These are phyloP conservation scores for Candida dubliniensis DNA, from an alignment of 1,139 yeast genomes.

Conservation along the genomic window DNA sequence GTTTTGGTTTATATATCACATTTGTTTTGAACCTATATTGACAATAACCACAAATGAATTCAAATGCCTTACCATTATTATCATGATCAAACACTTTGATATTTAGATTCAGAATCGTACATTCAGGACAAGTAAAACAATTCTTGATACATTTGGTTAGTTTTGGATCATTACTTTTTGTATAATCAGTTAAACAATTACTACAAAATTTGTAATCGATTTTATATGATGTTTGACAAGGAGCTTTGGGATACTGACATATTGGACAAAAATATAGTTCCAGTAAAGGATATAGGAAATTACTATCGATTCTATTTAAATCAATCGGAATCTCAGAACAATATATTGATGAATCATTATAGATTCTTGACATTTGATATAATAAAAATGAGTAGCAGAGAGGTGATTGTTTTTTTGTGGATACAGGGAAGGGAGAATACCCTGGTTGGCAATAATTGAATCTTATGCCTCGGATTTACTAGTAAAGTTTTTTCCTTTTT, in stretches of 20 bases:
- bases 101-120: constrained; percentile 25
- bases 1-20: constrained; percentile 35
- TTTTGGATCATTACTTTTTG: constrained; percentile 19
- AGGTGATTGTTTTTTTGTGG: background rate
- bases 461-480: no score
- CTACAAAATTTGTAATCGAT: constrained; percentile 35
- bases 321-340: constrained; percentile 15
- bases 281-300: constrained; percentile 8
- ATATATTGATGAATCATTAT: constrained; percentile 21
- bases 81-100: constrained; percentile 28
- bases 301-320: constrained; percentile 7
- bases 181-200: constrained; percentile 38
- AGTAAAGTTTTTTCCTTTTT: no score
- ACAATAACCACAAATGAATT: constrained; percentile 36
- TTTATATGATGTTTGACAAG: constrained; percentile 24
- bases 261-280: constrained; percentile 40
- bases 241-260: constrained; percentile 34
- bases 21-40: constrained; percentile 28
- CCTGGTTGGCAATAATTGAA: no score
- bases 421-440: no score
- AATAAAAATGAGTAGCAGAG: background rate
- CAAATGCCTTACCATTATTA: constrained; percentile 33
- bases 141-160: constrained; percentile 31
- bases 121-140: constrained; percentile 43
- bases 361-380: constrained; percentile 21